Evolutionary conservation across 768 basidiomycete species (phyloP).

Genomic region (Termitomyces sp.): DNA sequence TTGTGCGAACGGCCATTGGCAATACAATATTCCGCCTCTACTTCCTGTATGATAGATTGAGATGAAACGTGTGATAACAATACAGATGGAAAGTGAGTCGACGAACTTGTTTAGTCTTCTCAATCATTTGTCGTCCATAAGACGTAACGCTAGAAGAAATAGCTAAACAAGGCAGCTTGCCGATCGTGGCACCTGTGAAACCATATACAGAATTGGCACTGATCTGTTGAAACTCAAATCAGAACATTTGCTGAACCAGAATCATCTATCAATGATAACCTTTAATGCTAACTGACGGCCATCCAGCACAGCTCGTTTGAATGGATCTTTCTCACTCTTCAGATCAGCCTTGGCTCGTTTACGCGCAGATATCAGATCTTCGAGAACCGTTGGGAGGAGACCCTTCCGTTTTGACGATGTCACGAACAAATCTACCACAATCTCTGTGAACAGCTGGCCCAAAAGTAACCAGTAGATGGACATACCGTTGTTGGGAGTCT

Average conservation of each 20-base stretch:
- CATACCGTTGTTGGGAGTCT: slow-evolving; percentile 93
- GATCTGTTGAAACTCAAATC: slow-evolving; percentile 49
- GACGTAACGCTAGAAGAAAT: slow-evolving; percentile 96
- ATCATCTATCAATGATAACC: slow-evolving; percentile 35
- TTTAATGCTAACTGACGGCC: slow-evolving; percentile 97
- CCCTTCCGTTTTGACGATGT: slow-evolving; percentile 77
- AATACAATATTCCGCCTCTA: slow-evolving; percentile 82
- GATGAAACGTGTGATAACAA: neutral
- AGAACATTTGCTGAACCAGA: neutral
- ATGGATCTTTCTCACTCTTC: slow-evolving; percentile 95
- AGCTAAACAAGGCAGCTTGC: slow-evolving; percentile 91
- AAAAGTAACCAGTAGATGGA: neutral
- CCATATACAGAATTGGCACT: slow-evolving; percentile 99
- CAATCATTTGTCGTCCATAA: slow-evolving; percentile 99
- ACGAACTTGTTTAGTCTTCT: slow-evolving; percentile 84
- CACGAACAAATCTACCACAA: slow-evolving; percentile 74
- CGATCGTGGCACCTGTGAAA: slow-evolving; percentile 96
- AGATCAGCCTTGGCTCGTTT: slow-evolving; percentile 95
- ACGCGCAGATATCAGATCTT: slow-evolving; percentile 90
- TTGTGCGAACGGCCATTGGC: slow-evolving; percentile 84
- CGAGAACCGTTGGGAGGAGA: slow-evolving; percentile 84
- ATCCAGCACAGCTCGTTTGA: slow-evolving; percentile 94
- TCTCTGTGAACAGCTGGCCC: neutral
- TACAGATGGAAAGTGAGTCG: neutral
- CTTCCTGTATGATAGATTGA: slow-evolving; percentile 50